Conservation (phyloP, 2,329 filamentous ascomycete species). For the Graphiopsis chlorocephala region DNA sequence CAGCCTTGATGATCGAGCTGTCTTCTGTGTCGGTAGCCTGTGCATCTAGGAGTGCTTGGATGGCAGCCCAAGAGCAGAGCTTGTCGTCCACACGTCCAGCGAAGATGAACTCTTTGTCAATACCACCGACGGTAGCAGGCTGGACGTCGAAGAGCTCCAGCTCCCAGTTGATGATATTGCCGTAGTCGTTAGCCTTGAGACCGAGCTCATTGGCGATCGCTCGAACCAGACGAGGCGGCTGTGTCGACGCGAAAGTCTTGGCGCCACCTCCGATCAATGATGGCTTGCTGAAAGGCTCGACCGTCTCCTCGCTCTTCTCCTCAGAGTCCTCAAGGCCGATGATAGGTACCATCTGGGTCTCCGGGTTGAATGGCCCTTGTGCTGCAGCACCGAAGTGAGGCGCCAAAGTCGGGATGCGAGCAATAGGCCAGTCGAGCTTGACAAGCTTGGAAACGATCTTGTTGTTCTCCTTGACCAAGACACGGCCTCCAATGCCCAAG, state of each 20-base stretch:
- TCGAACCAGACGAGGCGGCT: constrained; percentile 80
- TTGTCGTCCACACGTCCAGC: constrained; percentile 96
- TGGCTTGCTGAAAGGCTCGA: constrained; percentile 33
- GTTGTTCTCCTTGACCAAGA: constrained; percentile 75
- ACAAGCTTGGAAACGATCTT: constrained; percentile 81
- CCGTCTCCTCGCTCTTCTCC: constrained; percentile 35
- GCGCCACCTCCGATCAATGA: constrained; percentile 49
- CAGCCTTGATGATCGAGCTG: constrained; percentile 75
- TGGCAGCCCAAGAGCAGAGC: constrained; percentile 89
- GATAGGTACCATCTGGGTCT: constrained; percentile 92
- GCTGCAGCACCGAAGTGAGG: constrained; percentile 83
- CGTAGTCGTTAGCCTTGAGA: constrained; percentile 59
- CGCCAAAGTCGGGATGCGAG: constrained; percentile 84
- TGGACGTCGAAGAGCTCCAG: constrained; percentile 91
- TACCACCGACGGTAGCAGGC: constrained; percentile 75
- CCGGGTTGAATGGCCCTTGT: constrained; percentile 69
- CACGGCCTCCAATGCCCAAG: constrained; percentile 82
- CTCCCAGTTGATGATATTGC: constrained; percentile 89
- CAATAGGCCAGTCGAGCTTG: constrained; percentile 92
- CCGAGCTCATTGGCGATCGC: constrained; percentile 77
- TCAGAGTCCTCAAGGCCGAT: constrained; percentile 72
- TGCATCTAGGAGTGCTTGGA: constrained; percentile 70
- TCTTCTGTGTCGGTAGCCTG: constrained; percentile 53
- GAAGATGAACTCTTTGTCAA: constrained; percentile 92
- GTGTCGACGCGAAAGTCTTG: constrained; percentile 74